Conservation (phyloP, 2,329 filamentous ascomycete species). For the Cytospora piceae region DNA sequence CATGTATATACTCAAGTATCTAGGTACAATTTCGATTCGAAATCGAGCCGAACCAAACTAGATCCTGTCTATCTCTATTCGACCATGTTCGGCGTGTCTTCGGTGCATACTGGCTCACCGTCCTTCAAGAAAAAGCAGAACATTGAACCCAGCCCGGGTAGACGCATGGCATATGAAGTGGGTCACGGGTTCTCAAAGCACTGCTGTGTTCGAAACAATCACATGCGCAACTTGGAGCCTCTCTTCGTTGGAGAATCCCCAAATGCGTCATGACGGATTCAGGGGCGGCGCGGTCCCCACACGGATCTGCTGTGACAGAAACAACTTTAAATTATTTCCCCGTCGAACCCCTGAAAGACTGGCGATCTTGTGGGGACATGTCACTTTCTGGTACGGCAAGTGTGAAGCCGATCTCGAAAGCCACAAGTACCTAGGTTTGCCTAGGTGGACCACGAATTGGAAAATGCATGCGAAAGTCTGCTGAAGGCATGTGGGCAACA, state of each 20-base stretch:
- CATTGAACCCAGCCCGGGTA: too few species aligned
- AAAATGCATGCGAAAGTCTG: neutral
- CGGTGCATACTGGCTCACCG: too few species aligned
- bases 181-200: too few species aligned
- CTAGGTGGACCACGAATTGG: too few species aligned
- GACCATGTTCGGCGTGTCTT: too few species aligned
- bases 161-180: too few species aligned
- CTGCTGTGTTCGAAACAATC: too few species aligned
- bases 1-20: neutral
- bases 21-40: neutral
- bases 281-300: constrained; percentile 1
- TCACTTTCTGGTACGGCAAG: neutral
- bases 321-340: neutral
- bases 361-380: neutral
- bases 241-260: neutral
- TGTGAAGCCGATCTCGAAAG: neutral
- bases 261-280: neutral
- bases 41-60: neutral
- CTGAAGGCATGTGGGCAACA: too few species aligned
- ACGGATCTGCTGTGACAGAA: neutral
- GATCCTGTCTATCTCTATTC: neutral
- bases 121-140: too few species aligned
- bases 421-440: too few species aligned
- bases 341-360: neutral
- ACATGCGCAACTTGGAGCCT: neutral